Base-by-base conservation (phyloP, 805 yeast genomes). In the Spathaspora arborariae region DNA sequence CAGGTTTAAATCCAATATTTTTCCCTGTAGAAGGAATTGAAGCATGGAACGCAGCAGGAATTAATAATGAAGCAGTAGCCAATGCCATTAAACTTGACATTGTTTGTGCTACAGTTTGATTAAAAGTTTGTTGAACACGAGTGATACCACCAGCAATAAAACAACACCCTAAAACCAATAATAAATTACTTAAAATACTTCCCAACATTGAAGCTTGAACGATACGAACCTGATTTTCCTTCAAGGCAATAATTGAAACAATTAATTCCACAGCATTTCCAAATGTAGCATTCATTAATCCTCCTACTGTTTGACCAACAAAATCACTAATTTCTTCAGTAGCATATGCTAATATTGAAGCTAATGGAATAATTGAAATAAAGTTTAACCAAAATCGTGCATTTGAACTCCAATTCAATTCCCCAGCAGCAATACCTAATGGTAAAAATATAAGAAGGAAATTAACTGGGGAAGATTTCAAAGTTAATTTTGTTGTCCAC, bases 181-280 rank as follows among this genome's bases (percentile, higher is more conserved):
- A 72, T 57, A 91, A 70, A 69, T 94, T 94, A 42, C 96, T 88
- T 48, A 94, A 74, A 51, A 94, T 88, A 45, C 96, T 85, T 26
- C 99, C 99, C 48, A 94, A 78, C 98, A 94, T 92, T 18, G 96
- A 87, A 2, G 98, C 96, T 68, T 94, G 98, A 22, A 94, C 98
- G 58, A 94, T 91, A 52, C 96, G 78, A 44, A 94, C 82, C 67
- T 94, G 97, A 55, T 88, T 87, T 39, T 87, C 85, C 55, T 70
- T 75, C 57, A 94, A 74, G 1, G 99, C 99, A 55, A 94, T 89
- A 21, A 94, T 74, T 1, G 96, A 87, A 30, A 94, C 98, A 64
- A 94, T 94, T 50, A 94, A 81, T 70, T 94, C 99, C 19, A 94
- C 97, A 2, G 98, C 98, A 64, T 94, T 94, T 49, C 99, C 99